These are phyloP conservation scores for Epichloe aotearoae DNA, from an alignment of 2,329 filamentous ascomycete species.

Conservation along the genomic window DNA sequence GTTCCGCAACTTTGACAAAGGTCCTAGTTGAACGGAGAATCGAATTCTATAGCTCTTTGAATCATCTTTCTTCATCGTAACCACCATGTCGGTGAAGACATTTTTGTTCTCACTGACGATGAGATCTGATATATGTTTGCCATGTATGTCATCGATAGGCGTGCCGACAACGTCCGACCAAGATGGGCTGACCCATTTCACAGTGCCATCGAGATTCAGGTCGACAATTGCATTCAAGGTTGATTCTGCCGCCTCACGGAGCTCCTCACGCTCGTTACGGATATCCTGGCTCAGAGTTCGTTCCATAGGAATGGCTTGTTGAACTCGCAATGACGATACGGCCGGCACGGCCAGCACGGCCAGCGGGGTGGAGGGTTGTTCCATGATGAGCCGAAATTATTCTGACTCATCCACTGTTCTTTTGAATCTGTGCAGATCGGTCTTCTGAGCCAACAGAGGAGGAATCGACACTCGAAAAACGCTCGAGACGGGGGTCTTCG, in stretches of 20 bases:
- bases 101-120: conserved; percentile 65
- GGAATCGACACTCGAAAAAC: not conserved
- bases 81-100: conserved; percentile 71
- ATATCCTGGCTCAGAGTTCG: conserved; percentile 75
- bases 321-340: conserved; percentile 37
- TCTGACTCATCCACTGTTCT: not conserved
- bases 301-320: conserved; percentile 41
- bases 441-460: not conserved
- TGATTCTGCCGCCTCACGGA: conserved; percentile 91
- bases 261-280: conserved; percentile 80
- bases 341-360: conserved; percentile 43
- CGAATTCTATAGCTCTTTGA: conserved; percentile 83
- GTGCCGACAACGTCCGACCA: conserved; percentile 91
- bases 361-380: conserved; percentile 23
- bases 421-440: not conserved
- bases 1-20: conserved; percentile 50
- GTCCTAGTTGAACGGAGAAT: conserved; percentile 59
- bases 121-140: conserved; percentile 65
- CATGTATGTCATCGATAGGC: conserved; percentile 55
- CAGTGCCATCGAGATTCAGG: conserved; percentile 74
- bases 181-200: conserved; percentile 93
- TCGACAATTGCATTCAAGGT: conserved; percentile 95
- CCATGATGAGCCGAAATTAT: conserved; percentile 23
- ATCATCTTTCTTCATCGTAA: conserved; percentile 85
- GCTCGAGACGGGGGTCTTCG: not conserved